Evolutionary conservation across 345 rosid species (phyloP), one percentile per base, ranked within the genome.

Genomic region (Populus davidiana): DNA sequence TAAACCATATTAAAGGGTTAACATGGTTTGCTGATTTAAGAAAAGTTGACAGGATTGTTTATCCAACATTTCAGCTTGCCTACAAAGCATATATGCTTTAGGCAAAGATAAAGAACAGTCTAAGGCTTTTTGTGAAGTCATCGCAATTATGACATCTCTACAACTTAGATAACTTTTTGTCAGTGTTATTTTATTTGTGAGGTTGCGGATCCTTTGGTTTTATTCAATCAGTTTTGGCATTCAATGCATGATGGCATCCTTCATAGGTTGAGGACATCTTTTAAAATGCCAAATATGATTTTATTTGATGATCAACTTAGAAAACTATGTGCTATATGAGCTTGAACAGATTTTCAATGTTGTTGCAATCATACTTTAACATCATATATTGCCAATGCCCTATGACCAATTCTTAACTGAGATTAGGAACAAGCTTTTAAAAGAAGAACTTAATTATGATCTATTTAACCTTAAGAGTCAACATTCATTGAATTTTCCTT

Each of bases 81-180:
- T 9, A 6, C 8, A 4, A 8, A 3, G 10, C 6, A 6, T 16
- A 17, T 14, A 14, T 35, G 6, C 21, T 70, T 35, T 70, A 23
- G 5, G 17, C 0, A 14, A n/a, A 0, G 8, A 31, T 13, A 7
- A 14, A 29, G 49, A 36, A 68, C 13, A 2, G 13, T 33, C 1
- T 31, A 6, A 54, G 1, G 7, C 8, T 14, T 54, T 54, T 21
- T 6, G 2, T 16, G 25, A 56, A 1, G 63, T 20, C 1, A 20
- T n/a, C 2, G 1, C 13, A 44, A 2, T 1, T 7, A 8, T 9
- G 0, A 18, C 11, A 16, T 18, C 63, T 1, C 25, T 2, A 0
- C 7, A 56, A 1, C 17, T 56, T 12, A 56, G 11, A n/a, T 2
- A 56, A 1, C 17, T 56, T 18, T 56, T 56, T 56, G 0, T 56